Base-by-base conservation (phyloP, 148 eudicot genomes). In the Agrostemma githago region DNA sequence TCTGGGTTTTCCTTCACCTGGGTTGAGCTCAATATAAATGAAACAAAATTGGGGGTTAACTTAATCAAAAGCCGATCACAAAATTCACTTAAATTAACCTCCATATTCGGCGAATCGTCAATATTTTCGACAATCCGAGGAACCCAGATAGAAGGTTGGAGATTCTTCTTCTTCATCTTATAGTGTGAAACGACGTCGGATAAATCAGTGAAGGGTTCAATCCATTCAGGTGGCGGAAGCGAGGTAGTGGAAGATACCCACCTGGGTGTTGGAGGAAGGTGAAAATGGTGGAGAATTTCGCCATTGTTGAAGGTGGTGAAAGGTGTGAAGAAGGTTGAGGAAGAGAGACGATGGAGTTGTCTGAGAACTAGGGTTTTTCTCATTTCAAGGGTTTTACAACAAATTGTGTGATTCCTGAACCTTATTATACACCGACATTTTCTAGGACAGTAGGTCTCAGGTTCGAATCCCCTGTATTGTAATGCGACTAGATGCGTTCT, bases 161-260 rank as follows among this genome's bases (percentile, higher is more conserved):
- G 87, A 66, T 85, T 43, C 2, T 70, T 43, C 2, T 70, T 62
- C 8, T 81, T 26, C 34, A 26, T 62, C 8, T 81, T 80, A 44
- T 83, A 75, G 76, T 75, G 72, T n/a, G 84, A 76, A 75, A 85
- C 78, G 86, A 95, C 81, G 76, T 87, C 90, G 17, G 98, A 95
- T 58, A 85, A 76, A 79, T 88, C 89, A n/a, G 66, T 72, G 82
- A 85, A 84, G 56, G 99, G 97, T 68, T 92, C 90, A 37, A 95
- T 81, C 99, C 99, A 95, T 77, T 95, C 98, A 17, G 89, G 92
- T 5, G 88, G 97, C 44, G 97, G 98, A 37, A 88, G 82, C 72
- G 81, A 71, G 68, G 79, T 59, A 38, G 87, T 62, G 68, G 85
- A 72, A 53, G 73, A 78, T 17, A 68, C 61, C 72, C 74, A 72